Conservation (phyloP, 1,139 yeast genomes). For the Blastobotrys ciferrii region DNA sequence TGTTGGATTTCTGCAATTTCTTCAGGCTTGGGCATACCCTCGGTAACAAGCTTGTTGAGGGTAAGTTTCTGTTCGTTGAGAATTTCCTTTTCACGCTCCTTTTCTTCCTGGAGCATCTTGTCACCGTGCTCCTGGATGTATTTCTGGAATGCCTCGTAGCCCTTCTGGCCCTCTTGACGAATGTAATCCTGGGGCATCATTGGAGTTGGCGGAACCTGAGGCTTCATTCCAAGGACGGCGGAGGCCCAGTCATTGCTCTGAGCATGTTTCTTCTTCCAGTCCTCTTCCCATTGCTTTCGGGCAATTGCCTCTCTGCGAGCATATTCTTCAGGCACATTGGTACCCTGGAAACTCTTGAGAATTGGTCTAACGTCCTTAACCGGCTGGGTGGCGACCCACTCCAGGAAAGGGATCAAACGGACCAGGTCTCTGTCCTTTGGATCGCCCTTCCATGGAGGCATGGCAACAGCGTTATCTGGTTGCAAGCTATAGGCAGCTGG, state of each 20-base stretch:
- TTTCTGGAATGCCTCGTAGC: conserved; percentile 79
- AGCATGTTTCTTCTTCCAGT: conserved; percentile 51
- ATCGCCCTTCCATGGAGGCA: conserved; percentile 83
- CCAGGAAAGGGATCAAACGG: conserved; percentile 84
- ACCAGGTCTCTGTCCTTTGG: conserved; percentile 74
- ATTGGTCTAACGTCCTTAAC: conserved; percentile 89
- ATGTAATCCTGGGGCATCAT: conserved; percentile 89
- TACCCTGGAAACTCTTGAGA: conserved; percentile 63
- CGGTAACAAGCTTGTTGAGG: conserved; percentile 76
- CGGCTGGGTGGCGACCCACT: conserved; percentile 90
- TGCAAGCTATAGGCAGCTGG: conserved; percentile 73
- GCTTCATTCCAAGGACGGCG: conserved; percentile 60
- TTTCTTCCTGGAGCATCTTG: conserved; percentile 77
- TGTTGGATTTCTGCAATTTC: conserved; percentile 71
- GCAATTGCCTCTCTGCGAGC: conserved; percentile 70
- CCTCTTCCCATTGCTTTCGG: conserved; percentile 67
- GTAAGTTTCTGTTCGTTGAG: conserved; percentile 76
- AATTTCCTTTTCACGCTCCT: conserved; percentile 74
- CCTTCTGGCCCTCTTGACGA: conserved; percentile 90
- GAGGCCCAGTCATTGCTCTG: conserved; percentile 52
- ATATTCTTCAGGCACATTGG: conserved; percentile 76
- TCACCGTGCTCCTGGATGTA: conserved; percentile 87
- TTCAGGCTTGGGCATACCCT: conserved; percentile 83
- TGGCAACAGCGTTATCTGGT: conserved; percentile 87
- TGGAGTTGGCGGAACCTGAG: conserved; percentile 53